Percentiles rank a stretch among this genome's conserved stretches.
These are phyloP conservation scores for Ceriops tagal DNA, from an alignment of 345 rosid species.

Conservation along the genomic window DNA sequence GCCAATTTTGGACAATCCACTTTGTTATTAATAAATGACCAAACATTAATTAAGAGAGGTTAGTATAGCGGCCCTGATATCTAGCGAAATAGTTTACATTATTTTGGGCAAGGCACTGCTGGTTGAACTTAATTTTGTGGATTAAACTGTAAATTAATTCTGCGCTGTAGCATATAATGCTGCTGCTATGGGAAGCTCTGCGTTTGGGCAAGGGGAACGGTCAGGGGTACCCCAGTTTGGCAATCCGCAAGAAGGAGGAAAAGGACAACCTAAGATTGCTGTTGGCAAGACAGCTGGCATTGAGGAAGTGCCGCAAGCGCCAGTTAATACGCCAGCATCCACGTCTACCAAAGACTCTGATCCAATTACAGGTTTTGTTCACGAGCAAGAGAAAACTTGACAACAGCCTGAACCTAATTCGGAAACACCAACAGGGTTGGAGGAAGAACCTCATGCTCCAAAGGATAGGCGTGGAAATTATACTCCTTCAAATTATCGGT, in stretches of 20 bases:
- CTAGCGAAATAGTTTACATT: too few relatives aligned
- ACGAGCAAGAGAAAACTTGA: constrained; percentile 25
- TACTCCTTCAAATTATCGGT: constrained; percentile 47
- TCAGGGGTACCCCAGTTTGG: background rate
- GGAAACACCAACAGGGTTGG: constrained; percentile 37
- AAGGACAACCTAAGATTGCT: constrained; percentile 16
- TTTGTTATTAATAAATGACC: too few relatives aligned
- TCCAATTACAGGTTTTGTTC: constrained; percentile 27
- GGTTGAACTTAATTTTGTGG: background rate
- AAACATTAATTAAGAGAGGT: too few relatives aligned
- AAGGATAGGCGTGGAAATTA: constrained; percentile 20
- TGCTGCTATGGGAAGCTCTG: constrained; percentile 14
- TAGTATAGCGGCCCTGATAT: too few relatives aligned
- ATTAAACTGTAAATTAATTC: background rate
- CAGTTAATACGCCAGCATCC: constrained; percentile 32
- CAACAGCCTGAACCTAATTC: constrained; percentile 36
- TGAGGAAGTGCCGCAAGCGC: constrained; percentile 30
- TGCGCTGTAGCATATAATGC: constrained; percentile 29
- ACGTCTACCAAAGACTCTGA: constrained; percentile 12
- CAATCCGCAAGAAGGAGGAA: background rate
- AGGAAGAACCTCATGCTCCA: constrained; percentile 57
- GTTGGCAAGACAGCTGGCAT: constrained; percentile 7
- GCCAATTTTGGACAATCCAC: too few relatives aligned
- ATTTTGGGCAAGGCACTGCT: too few relatives aligned
- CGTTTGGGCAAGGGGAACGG: constrained; percentile 23